phyloP scores from a whole-genome alignment of 768 basidiomycete species.

The Kondoa subrosea region DNA sequence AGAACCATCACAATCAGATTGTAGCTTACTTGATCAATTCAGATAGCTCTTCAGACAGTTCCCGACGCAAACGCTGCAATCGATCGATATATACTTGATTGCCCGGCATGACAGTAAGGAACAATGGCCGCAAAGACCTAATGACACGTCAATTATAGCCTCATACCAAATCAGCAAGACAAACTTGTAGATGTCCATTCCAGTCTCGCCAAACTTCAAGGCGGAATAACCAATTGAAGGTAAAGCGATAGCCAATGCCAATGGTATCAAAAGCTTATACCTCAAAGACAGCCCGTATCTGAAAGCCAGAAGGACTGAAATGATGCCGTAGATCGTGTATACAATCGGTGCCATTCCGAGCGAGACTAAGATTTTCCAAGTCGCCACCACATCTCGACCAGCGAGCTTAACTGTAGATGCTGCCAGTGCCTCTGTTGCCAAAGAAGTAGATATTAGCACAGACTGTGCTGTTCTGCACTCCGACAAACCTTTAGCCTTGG shows the following conservation, averaged over 20 bases:
- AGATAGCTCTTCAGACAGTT: conserved; percentile 37
- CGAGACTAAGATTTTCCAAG: conserved; percentile 93
- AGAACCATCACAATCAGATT: conserved; percentile 32
- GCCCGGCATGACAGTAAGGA: conserved; percentile 73
- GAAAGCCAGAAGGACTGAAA: conserved; percentile 57
- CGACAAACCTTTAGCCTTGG: conserved; percentile 64
- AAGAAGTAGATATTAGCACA: background rate
- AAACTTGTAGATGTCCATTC: conserved; percentile 90
- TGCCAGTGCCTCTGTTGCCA: conserved; percentile 66
- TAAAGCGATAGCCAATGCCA: conserved; percentile 52
- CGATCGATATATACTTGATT: conserved; percentile 34
- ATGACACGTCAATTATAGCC: background rate
- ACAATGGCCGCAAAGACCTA: conserved; percentile 75
- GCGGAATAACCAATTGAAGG: conserved; percentile 85
- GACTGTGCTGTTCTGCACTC: background rate
- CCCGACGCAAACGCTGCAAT: conserved; percentile 62
- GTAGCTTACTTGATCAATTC: conserved; percentile 47
- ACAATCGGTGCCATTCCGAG: conserved; percentile 75
- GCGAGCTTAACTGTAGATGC: conserved; percentile 88
- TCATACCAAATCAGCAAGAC: conserved; percentile 26
- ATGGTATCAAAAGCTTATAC: conserved; percentile 58
- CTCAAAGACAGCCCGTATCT: conserved; percentile 47
- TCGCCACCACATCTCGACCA: conserved; percentile 88
- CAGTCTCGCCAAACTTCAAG: conserved; percentile 92
- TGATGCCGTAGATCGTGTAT: conserved; percentile 62